A percentile compares a stretch with the other conserved stretches of the same genome.
Conservation (phyloP, 495 filamentous ascomycete species). For the Lepraria neglecta region DNA sequence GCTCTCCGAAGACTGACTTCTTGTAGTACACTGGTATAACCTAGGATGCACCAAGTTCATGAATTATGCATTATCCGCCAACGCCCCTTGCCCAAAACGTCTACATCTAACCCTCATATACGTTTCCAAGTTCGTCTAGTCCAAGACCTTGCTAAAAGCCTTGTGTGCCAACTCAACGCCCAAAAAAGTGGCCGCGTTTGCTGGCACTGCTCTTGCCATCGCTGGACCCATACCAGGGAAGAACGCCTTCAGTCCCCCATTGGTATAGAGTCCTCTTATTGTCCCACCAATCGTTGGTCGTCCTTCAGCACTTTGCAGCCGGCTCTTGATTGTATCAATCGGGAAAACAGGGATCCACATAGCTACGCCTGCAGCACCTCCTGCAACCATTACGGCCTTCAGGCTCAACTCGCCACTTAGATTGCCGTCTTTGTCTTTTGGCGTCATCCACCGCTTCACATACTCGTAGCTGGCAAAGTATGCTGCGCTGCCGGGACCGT, state of each 20-base stretch:
- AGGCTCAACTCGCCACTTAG: conserved; percentile 59
- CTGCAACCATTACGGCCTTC: conserved; percentile 75
- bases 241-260: conserved; percentile 84
- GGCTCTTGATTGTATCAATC: conserved; percentile 90
- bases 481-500: conserved; percentile 85
- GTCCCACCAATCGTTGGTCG: conserved; percentile 76
- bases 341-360: conserved; percentile 99
- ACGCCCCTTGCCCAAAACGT: background rate
- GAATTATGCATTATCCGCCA: background rate
- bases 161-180: conserved; percentile 31
- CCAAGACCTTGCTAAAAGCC: conserved; percentile 27
- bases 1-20: too few species aligned
- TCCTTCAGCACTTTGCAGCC: conserved; percentile 87
- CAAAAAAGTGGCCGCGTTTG: conserved; percentile 62
- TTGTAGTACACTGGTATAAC: too few species aligned
- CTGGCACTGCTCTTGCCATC: conserved; percentile 85
- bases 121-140: background rate
- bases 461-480: conserved; percentile 98
- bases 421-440: conserved; percentile 71
- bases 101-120: background rate
- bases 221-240: conserved; percentile 96
- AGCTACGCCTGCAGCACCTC: conserved; percentile 84
- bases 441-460: conserved; percentile 82
- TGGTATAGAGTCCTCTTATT: conserved; percentile 67
- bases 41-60: too few species aligned